phyloP scores from a whole-genome alignment of 2,329 filamentous ascomycete species.

The Xylaria sp. region DNA sequence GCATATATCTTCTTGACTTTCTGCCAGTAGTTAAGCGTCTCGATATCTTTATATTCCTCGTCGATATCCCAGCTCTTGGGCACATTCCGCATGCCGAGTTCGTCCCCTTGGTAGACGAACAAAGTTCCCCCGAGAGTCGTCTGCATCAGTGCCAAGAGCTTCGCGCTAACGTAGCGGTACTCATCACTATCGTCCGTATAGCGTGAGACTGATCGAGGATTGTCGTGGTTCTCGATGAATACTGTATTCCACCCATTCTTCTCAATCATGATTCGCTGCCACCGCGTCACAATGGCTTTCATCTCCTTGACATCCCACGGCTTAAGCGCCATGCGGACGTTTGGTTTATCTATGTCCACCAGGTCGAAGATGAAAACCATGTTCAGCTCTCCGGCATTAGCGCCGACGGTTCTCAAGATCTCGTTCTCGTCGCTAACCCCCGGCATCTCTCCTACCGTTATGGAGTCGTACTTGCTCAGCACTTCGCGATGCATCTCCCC shows the following conservation, averaged over 20 bases:
- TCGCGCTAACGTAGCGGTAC: slow-evolving; percentile 62
- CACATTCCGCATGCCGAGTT: slow-evolving; percentile 72
- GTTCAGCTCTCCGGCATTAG: slow-evolving; percentile 68
- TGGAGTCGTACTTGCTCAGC: slow-evolving; percentile 69
- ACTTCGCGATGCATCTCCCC: slow-evolving; percentile 71
- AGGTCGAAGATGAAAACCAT: slow-evolving; percentile 78
- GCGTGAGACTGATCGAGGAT: slow-evolving; percentile 67
- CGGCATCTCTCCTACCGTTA: slow-evolving; percentile 77
- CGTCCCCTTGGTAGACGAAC: slow-evolving; percentile 75
- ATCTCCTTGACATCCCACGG: slow-evolving; percentile 58
- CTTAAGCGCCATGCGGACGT: slow-evolving; percentile 57
- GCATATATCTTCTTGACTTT: slow-evolving; percentile 53
- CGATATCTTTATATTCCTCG: slow-evolving; percentile 67
- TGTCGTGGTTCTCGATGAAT: slow-evolving; percentile 75
- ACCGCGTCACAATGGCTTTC: slow-evolving; percentile 53
- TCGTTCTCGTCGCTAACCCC: slow-evolving; percentile 67
- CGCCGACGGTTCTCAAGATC: slow-evolving; percentile 69
- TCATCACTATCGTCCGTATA: slow-evolving; percentile 63
- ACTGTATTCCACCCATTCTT: slow-evolving; percentile 71
- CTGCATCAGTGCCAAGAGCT: slow-evolving; percentile 68
- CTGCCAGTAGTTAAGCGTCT: slow-evolving; percentile 61
- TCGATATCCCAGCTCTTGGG: slow-evolving; percentile 67
- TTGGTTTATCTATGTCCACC: slow-evolving; percentile 68
- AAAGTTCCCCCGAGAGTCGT: slow-evolving; percentile 67
- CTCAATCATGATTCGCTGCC: slow-evolving; percentile 59